Conservation (phyloP, 768 basidiomycete species). For the Leccinum obscurum region DNA sequence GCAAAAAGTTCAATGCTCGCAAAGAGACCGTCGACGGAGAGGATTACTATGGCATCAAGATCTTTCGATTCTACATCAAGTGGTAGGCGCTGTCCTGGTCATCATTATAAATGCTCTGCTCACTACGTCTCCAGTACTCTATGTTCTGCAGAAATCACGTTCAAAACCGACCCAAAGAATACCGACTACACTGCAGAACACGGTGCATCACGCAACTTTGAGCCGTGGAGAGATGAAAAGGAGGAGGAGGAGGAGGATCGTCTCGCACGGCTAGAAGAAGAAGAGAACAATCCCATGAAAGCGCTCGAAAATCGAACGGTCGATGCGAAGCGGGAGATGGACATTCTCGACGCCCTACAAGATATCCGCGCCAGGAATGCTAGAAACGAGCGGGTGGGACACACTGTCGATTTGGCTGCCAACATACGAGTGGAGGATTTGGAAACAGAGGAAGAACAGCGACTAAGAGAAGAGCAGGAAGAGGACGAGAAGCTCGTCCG, state of each 20-base stretch:
- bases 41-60: slow-evolving; percentile 98
- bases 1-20: slow-evolving; percentile 99
- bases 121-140: slow-evolving; percentile 60
- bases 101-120: not conserved
- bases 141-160: slow-evolving; percentile 98
- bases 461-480: slow-evolving; percentile 71
- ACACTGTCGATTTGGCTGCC: slow-evolving; percentile 67
- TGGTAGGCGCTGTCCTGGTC: slow-evolving; percentile 50
- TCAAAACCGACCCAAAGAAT: slow-evolving; percentile 99
- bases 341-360: slow-evolving; percentile 92
- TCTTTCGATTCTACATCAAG: slow-evolving; percentile 91
- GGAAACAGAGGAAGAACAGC: slow-evolving; percentile 75
- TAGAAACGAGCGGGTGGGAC: slow-evolving; percentile 83
- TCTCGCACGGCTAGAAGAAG: slow-evolving; percentile 82
- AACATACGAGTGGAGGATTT: slow-evolving; percentile 65
- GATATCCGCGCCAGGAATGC: slow-evolving; percentile 88
- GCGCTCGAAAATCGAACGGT: slow-evolving; percentile 89
- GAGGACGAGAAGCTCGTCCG: slow-evolving; percentile 92
- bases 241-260: slow-evolving; percentile 81
- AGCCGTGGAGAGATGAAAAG: slow-evolving; percentile 90
- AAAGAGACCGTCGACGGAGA: slow-evolving; percentile 98
- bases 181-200: slow-evolving; percentile 94
- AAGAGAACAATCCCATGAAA: slow-evolving; percentile 98
- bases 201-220: slow-evolving; percentile 96
- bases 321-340: slow-evolving; percentile 97